These are phyloP conservation scores for Jackrogersella minutella DNA, from an alignment of 495 filamentous ascomycete genomes.

Conservation along the genomic window DNA sequence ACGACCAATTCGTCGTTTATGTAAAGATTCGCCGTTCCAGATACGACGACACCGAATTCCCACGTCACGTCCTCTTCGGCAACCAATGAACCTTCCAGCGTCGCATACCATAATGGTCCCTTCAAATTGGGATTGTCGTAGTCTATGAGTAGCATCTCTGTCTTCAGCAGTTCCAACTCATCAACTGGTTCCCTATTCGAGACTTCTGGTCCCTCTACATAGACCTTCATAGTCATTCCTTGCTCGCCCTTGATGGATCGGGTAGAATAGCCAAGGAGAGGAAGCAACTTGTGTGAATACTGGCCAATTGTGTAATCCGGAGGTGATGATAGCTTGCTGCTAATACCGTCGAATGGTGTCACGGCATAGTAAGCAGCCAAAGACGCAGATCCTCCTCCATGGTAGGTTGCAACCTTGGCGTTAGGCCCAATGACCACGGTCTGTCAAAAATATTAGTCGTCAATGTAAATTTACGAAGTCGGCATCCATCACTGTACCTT, in stretches of 20 bases:
- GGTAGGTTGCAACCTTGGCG: conserved; percentile 70
- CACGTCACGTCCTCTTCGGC: conserved; percentile 62
- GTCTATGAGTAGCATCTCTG: conserved; percentile 67
- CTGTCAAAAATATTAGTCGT: conserved; percentile 44
- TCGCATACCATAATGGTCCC: conserved; percentile 64
- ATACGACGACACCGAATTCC: conserved; percentile 71
- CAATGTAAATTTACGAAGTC: not conserved
- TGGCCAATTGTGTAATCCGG: conserved; percentile 62
- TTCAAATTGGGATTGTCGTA: conserved; percentile 67
- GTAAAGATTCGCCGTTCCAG: conserved; percentile 70
- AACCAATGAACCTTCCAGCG: conserved; percentile 66
- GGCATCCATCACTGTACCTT: conserved; percentile 45
- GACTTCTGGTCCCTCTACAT: conserved; percentile 61
- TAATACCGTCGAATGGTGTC: conserved; percentile 73
- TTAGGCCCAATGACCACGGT: conserved; percentile 71
- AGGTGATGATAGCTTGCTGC: conserved; percentile 52
- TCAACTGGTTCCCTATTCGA: conserved; percentile 60
- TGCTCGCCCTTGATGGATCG: conserved; percentile 57
- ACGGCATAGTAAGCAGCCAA: conserved; percentile 73
- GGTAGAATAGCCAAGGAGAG: conserved; percentile 60
- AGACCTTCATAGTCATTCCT: conserved; percentile 68
- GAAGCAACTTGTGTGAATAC: conserved; percentile 68
- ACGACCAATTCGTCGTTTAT: conserved; percentile 72
- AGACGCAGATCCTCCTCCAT: conserved; percentile 75
- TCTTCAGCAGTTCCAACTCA: conserved; percentile 61